These are phyloP conservation scores for Fusarium palustre DNA, from an alignment of 2,329 filamentous ascomycete genomes.

Conservation along the genomic window DNA sequence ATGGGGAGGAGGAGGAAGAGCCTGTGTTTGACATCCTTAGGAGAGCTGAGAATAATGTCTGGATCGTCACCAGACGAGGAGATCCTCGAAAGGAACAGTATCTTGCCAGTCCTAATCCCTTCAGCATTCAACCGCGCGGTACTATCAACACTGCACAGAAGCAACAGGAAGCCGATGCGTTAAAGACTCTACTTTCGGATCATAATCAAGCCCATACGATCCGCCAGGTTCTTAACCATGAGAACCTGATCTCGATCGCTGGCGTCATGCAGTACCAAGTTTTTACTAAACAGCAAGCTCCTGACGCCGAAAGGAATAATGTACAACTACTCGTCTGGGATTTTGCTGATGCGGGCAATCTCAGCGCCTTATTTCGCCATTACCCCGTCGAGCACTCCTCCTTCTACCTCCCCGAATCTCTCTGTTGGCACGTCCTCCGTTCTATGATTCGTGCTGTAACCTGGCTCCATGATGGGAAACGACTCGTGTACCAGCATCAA, in stretches of 20 bases:
- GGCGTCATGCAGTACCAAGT: slow-evolving; percentile 51
- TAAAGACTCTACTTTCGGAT: slow-evolving; percentile 37
- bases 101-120: slow-evolving; percentile 46
- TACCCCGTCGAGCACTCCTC: slow-evolving; percentile 31
- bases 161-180: slow-evolving; percentile 34
- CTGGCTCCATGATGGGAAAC: slow-evolving; percentile 64
- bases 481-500: slow-evolving; percentile 36
- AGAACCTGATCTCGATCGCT: slow-evolving; percentile 61
- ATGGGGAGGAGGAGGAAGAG: not conserved
- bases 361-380: slow-evolving; percentile 56
- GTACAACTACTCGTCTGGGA: slow-evolving; percentile 60
- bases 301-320: slow-evolving; percentile 33
- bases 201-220: slow-evolving; percentile 49
- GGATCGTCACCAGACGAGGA: slow-evolving; percentile 48
- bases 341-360: slow-evolving; percentile 63
- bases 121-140: slow-evolving; percentile 15
- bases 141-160: slow-evolving; percentile 16
- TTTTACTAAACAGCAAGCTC: slow-evolving; percentile 26
- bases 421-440: slow-evolving; percentile 67
- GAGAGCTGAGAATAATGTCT: slow-evolving; percentile 45
- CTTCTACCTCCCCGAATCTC: slow-evolving; percentile 61
- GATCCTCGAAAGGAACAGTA: slow-evolving; percentile 51
- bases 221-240: slow-evolving; percentile 59
- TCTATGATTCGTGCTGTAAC: slow-evolving; percentile 62
- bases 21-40: slow-evolving; percentile 50